phyloP scores from a whole-genome alignment of 2,329 filamentous ascomycete genomes.

The Alternaria triticimaculans region DNA sequence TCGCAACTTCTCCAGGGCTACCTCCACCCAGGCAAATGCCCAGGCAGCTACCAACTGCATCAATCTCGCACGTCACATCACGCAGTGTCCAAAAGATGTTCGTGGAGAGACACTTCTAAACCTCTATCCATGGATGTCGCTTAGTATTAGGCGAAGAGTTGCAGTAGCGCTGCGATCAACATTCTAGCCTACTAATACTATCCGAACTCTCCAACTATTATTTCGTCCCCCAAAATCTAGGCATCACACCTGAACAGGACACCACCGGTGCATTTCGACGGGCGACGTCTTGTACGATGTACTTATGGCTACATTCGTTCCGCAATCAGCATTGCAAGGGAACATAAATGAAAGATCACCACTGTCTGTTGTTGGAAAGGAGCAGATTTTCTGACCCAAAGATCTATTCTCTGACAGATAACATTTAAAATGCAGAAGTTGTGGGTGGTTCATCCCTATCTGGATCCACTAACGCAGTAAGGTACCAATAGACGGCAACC shows the following conservation, averaged over 20 bases:
- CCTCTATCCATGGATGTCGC: neutral
- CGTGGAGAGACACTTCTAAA: no score
- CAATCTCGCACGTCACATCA: no score
- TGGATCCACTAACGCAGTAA: neutral
- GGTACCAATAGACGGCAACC: neutral
- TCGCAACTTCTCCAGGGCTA: neutral
- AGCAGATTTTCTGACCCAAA: neutral
- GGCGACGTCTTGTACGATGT: neutral
- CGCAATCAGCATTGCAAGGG: neutral
- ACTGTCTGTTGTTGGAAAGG: neutral
- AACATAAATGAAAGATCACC: neutral
- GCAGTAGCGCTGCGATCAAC: neutral
- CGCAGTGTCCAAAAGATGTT: no score
- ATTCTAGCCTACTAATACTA: neutral
- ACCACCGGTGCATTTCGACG: neutral
- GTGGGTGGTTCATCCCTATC: neutral
- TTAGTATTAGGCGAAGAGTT: neutral
- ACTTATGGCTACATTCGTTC: neutral
- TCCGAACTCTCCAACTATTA: neutral
- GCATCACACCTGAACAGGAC: neutral
- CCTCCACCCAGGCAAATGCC: neutral
- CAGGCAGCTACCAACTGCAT: neutral
- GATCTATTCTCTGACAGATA: neutral
- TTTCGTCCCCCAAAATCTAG: neutral
- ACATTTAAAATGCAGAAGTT: neutral